These are phyloP conservation scores for Kwoniella europaea DNA, from an alignment of 768 basidiomycete genomes.

Conservation along the genomic window DNA sequence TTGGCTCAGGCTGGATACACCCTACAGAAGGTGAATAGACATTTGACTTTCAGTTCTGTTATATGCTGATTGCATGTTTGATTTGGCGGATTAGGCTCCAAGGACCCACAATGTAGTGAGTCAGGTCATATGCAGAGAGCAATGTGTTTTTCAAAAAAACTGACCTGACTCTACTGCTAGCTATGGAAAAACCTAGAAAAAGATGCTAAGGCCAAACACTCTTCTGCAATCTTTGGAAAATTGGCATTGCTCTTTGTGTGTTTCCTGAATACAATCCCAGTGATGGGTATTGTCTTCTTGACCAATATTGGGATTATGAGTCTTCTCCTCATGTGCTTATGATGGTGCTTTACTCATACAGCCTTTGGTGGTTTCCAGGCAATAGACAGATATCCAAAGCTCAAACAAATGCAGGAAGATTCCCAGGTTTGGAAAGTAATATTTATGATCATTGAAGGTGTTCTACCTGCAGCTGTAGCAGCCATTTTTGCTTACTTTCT, in stretches of 20 bases:
- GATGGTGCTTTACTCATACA: background rate
- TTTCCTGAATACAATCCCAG: constrained; percentile 44
- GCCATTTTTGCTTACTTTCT: constrained; percentile 43
- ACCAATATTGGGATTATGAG: constrained; percentile 45
- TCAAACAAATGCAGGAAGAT: constrained; percentile 29
- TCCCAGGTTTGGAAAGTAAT: constrained; percentile 31
- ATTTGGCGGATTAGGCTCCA: constrained; percentile 19
- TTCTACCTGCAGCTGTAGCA: constrained; percentile 38
- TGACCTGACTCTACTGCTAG: constrained; percentile 9
- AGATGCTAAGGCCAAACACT: constrained; percentile 24
- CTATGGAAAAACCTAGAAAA: constrained; percentile 47
- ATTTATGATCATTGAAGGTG: constrained; percentile 39
- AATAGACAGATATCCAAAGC: constrained; percentile 17
- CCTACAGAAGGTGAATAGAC: constrained; percentile 29
- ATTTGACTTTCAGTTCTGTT: background rate
- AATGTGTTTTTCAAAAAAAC: background rate
- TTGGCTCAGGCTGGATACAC: constrained; percentile 17
- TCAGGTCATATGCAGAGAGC: background rate
- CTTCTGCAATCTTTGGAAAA: constrained; percentile 33
- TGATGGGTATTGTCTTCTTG: constrained; percentile 43
- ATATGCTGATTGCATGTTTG: background rate
- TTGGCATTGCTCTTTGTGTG: constrained; percentile 32
- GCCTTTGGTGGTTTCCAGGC: constrained; percentile 7
- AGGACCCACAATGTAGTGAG: constrained; percentile 35
- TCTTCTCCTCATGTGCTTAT: background rate